Percentiles rank a stretch among this genome's conserved stretches.
phyloP scores from a whole-genome alignment of 805 yeast species.

The Yamadazyma sp. region DNA sequence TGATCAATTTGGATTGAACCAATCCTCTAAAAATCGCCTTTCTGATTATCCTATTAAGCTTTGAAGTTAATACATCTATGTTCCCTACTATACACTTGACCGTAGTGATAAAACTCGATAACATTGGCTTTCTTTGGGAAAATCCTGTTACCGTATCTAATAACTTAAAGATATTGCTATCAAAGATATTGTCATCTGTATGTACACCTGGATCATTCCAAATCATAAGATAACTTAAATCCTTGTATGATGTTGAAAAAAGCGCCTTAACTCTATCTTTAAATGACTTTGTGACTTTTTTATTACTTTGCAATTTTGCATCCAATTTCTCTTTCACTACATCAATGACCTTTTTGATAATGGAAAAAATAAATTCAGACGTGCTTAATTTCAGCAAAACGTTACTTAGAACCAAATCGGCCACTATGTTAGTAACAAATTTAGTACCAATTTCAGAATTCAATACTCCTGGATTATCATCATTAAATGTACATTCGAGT shows the following conservation, averaged over 20 bases:
- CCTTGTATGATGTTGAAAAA: constrained; percentile 11
- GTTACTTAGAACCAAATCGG: constrained; percentile 27
- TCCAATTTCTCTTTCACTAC: constrained; percentile 5
- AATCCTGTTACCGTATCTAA: constrained; percentile 12
- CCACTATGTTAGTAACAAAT: constrained; percentile 21
- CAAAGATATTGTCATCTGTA: constrained; percentile 6
- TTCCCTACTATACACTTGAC: constrained; percentile 3
- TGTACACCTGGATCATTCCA: constrained; percentile 7
- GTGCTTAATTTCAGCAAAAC: constrained; percentile 21
- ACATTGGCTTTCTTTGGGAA: constrained; percentile 10
- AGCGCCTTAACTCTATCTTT: constrained; percentile 6
- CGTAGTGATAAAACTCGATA: constrained; percentile 5
- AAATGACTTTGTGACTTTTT: constrained; percentile 1
- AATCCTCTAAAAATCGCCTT: constrained; percentile 9
- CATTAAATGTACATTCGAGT: constrained; percentile 16
- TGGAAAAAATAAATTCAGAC: constrained; percentile 23
- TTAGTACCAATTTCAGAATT: constrained; percentile 23
- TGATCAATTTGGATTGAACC: constrained; percentile 9
- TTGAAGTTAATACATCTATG: constrained; percentile 4
- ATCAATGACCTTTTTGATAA: constrained; percentile 12
- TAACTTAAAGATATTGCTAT: constrained; percentile 9
- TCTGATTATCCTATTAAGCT: constrained; percentile 10
- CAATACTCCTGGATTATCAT: constrained; percentile 9
- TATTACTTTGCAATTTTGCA: neutral
- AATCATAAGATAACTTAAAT: constrained; percentile 12